Base-by-base conservation (phyloP, 495 filamentous ascomycete species). In the Daldinia decipiens region DNA sequence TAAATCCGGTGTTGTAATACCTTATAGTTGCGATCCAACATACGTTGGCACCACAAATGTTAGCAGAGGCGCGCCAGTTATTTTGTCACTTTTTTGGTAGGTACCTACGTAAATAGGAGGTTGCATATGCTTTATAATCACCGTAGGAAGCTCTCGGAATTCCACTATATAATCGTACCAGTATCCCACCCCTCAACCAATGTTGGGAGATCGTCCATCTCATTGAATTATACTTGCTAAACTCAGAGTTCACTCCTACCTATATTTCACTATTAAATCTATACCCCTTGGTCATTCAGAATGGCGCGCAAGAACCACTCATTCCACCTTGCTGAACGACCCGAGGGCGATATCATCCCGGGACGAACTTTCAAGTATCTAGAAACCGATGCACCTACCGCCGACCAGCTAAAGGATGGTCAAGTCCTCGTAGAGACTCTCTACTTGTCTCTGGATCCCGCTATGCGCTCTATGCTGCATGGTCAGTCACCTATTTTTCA, bases 401-500 rank as follows among this genome's bases (percentile, higher is more conserved):
- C 75, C 40, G 52, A 45, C 27, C 70, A 81, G 32, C 81, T 86
- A 5, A 77, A 83, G 27, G 76, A 85, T 73, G 84, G 87, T 68
- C 83, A 90, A 64, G 74, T 89, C 51, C 83, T 92, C 29, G 79
- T 91, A 12, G 85, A 90, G 62, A 80, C 81, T 2, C 80, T 88
- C 59, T 91, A 89, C 78, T 78, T 92, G 70, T 90, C 87, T 12
- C 84, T 91, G 67, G 90, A 95, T 79, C 91, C 92, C 0, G 90
- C 91, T n/a, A 92, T 93, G 88, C 85, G 92, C 64, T 87, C 88
- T 67, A 93, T 91, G 92, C 83, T 95, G 0, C 74, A 79, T 32
- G 82, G 80, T 83, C 32, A 43, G 71, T 66, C 38, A 15, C 50
- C 43, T 24, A 1, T 4, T 24, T 15, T 24, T 11, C 19, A 13